A percentile compares a stretch with the other conserved stretches of the same genome.
phyloP scores from a whole-genome alignment of 148 eudicot genomes.

The Persicaria maculosa region DNA sequence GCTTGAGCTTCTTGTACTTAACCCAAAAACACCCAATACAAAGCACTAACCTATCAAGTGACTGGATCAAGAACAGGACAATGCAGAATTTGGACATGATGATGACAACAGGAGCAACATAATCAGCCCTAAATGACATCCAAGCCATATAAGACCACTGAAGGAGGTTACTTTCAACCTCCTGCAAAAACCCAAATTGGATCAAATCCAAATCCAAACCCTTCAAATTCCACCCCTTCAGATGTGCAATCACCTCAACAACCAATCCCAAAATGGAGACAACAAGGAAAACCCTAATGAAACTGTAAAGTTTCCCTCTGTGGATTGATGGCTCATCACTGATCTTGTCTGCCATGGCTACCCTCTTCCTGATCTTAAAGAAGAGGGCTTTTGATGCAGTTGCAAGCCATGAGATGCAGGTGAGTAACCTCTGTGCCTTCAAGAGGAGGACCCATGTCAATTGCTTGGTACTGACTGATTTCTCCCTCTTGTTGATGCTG shows the following conservation, averaged over 20 bases:
- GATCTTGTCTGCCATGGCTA: slow-evolving; percentile 24
- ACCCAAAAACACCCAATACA: slow-evolving; percentile 66
- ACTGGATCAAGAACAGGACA: slow-evolving; percentile 57
- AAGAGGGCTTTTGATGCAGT: slow-evolving; percentile 16
- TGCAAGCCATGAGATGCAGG: slow-evolving; percentile 36
- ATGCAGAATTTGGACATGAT: slow-evolving; percentile 39
- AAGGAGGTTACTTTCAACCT: slow-evolving; percentile 36
- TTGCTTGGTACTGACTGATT: slow-evolving; percentile 31
- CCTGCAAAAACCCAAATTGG: slow-evolving; percentile 23
- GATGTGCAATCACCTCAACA: slow-evolving; percentile 35
- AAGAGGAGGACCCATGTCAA: slow-evolving; percentile 47
- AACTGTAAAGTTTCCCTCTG: slow-evolving; percentile 46
- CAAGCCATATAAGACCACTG: slow-evolving; percentile 45
- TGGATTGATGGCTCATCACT: slow-evolving; percentile 33
- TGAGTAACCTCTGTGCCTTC: slow-evolving; percentile 32
- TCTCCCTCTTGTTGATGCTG: slow-evolving; percentile 24
- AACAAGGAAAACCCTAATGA: slow-evolving; percentile 39
- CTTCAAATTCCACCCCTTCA: not conserved
- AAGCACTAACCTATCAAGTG: slow-evolving; percentile 46
- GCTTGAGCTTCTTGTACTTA: slow-evolving; percentile 48
- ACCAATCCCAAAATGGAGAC: slow-evolving; percentile 35
- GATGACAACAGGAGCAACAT: slow-evolving; percentile 43
- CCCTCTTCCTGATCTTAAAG: slow-evolving; percentile 34
- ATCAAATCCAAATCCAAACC: slow-evolving; percentile 12
- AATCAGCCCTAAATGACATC: slow-evolving; percentile 49